A percentile compares a stretch with the other conserved stretches of the same genome.
phyloP scores from a whole-genome alignment of 2,329 filamentous ascomycete genomes.

The Epichloe sp. region DNA sequence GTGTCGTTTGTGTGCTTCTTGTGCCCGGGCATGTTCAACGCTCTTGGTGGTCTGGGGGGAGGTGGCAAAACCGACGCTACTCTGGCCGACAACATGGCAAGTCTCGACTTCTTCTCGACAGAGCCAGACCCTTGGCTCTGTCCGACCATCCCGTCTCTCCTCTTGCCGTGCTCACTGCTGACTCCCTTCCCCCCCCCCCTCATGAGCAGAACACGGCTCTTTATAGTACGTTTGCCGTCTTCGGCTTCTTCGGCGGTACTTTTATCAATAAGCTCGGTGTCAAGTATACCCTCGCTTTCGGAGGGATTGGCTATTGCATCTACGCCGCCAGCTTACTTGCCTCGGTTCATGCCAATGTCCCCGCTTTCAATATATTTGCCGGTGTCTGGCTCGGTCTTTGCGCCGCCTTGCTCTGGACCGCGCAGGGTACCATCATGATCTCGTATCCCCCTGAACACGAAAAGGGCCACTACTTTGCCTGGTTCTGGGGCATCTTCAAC shows the following conservation, averaged over 20 bases:
- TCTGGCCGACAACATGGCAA: slow-evolving; percentile 23
- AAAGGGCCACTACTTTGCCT: slow-evolving; percentile 81
- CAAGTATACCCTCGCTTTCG: slow-evolving; percentile 51
- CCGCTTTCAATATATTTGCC: slow-evolving; percentile 44
- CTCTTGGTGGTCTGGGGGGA: slow-evolving; percentile 45
- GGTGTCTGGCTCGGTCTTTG: slow-evolving; percentile 66
- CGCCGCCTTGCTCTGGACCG: slow-evolving; percentile 70
- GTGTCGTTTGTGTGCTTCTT: slow-evolving; percentile 44
- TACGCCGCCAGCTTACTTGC: slow-evolving; percentile 57
- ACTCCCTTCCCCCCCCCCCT: neutral
- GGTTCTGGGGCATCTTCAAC: slow-evolving; percentile 96
- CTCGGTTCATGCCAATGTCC: slow-evolving; percentile 48
- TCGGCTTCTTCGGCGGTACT: slow-evolving; percentile 59
- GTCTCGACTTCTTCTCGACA: neutral
- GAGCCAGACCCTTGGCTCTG: too few relatives aligned
- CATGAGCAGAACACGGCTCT: slow-evolving; percentile 44
- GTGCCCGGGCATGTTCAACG: slow-evolving; percentile 62
- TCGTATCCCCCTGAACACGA: slow-evolving; percentile 66
- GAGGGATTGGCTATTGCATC: slow-evolving; percentile 62
- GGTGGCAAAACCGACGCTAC: slow-evolving; percentile 38
- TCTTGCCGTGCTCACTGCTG: neutral
- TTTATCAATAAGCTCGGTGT: slow-evolving; percentile 65
- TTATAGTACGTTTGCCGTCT: slow-evolving; percentile 55
- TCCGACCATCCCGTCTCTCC: neutral
- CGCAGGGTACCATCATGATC: slow-evolving; percentile 81